Base-by-base conservation (phyloP, 768 basidiomycete species). In the Suillus placidus region DNA sequence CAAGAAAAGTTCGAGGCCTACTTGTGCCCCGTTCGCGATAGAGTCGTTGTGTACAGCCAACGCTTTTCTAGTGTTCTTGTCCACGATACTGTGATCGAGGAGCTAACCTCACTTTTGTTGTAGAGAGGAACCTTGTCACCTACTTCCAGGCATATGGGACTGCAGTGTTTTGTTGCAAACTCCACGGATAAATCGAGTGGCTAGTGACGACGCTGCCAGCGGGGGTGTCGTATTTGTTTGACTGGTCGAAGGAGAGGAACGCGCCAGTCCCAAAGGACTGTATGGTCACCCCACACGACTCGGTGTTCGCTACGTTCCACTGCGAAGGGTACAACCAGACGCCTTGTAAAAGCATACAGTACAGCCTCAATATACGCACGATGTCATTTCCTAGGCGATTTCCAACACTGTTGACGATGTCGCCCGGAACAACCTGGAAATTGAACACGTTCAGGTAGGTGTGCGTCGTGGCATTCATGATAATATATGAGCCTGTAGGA, bases 221-320 rank as follows among this genome's bases (percentile, higher is more conserved):
- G 5, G 18, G 2, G 18, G 32, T 54, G 18, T 54, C 52, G 18
- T 18, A 6, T 54, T 20, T 54, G 32, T 54, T 20, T 54, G 30
- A 54, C 52, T 32, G 10, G 10, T 54, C 30, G 16, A 54, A 34
- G 32, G 32, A 54, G 52, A 34, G 52, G 26, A 62, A 67, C 37
- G 45, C 64, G 12, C 60, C 64, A 12, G 67, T 67, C 18, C 67
- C 60, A 13, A 45, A 65, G 40, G 60, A 62, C 55, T 62, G 67
- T 32, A 62, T 66, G 4, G 60, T 65, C 47, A 65, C n/a, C 16
- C 42, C 32, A 32, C 26, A 49, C 4, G 7, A 30, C 30, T 67
- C 52, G 14, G 67, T 65, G 14, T 60, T 60, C 35, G 58, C 32
- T 18, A 66, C 23, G 30, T 66, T 67, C 67, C 67, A 65, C 67